These are phyloP conservation scores for Rhodotorula sp. DNA, from an alignment of 1,284 basidiomycete species.

Conservation along the genomic window DNA sequence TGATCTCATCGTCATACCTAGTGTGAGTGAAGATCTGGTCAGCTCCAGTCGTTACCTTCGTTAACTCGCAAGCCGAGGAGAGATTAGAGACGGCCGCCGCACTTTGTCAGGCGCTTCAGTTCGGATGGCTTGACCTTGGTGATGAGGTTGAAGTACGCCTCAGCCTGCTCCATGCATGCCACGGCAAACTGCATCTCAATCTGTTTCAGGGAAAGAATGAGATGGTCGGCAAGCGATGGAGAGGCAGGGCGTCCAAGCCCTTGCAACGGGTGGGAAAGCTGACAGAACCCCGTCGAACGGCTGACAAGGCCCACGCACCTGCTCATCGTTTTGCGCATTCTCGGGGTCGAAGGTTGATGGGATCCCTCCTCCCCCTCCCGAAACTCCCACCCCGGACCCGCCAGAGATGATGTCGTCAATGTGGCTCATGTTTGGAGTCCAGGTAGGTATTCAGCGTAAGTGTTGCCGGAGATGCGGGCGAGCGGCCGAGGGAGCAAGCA, in stretches of 20 bases:
- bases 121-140: constrained; percentile 74
- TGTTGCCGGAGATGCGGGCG: no score
- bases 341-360: constrained; percentile 31
- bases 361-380: constrained; percentile 2
- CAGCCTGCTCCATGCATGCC: constrained; percentile 91
- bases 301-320: neutral
- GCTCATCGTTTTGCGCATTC: constrained; percentile 33
- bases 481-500: neutral
- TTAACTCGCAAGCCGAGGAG: neutral
- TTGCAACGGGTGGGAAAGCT: neutral
- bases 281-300: no score
- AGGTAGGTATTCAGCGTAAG: neutral
- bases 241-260: neutral
- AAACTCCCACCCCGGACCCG: constrained; percentile 5
- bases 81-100: constrained; percentile 43
- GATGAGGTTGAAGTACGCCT: constrained; percentile 94
- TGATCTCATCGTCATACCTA: constrained; percentile 90
- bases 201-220: constrained; percentile 51
- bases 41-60: neutral
- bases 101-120: constrained; percentile 75
- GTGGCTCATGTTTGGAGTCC: constrained; percentile 2
- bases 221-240: neutral
- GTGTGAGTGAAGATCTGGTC: neutral
- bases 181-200: constrained; percentile 99
- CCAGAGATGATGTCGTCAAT: constrained; percentile 38